Conservation (phyloP, 2,329 filamentous ascomycete genomes). For the Dothideomycetidae sp. region DNA sequence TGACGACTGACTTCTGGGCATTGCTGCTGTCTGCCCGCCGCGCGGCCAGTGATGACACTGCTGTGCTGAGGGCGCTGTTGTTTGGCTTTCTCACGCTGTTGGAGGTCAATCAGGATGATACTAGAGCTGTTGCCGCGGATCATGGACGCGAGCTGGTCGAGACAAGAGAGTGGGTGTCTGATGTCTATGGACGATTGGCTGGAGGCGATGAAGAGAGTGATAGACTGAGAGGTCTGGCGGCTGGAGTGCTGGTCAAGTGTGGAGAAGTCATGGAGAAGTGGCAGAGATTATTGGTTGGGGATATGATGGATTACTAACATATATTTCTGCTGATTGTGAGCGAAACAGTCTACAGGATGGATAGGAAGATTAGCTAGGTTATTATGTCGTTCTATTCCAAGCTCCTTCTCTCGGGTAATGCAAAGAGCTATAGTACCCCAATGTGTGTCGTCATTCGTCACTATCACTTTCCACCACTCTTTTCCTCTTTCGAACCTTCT, state of each 20-base stretch:
- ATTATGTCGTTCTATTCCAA: too few relatives aligned
- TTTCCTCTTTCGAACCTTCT: slow-evolving; percentile 2
- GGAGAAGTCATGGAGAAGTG: slow-evolving; percentile 73
- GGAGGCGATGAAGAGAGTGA: slow-evolving; percentile 51
- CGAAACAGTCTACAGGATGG: too few relatives aligned
- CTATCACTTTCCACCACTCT: slow-evolving; percentile 12
- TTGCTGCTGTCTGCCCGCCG: slow-evolving; percentile 61
- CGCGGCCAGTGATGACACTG: slow-evolving; percentile 28
- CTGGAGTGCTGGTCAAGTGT: slow-evolving; percentile 61
- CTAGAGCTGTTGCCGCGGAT: slow-evolving; percentile 56
- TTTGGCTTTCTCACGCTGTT: slow-evolving; percentile 67
- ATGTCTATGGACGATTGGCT: slow-evolving; percentile 48
- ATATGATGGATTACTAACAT: slow-evolving; percentile 30
- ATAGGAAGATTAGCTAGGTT: background rate
- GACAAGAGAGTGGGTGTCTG: slow-evolving; percentile 70
- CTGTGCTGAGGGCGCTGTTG: slow-evolving; percentile 59
- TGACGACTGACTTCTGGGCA: slow-evolving; percentile 74
- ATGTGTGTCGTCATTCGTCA: too few relatives aligned
- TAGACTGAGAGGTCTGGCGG: slow-evolving; percentile 63
- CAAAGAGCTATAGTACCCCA: too few relatives aligned
- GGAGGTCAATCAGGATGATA: slow-evolving; percentile 58
- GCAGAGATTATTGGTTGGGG: slow-evolving; percentile 61
- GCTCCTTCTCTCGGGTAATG: too few relatives aligned
- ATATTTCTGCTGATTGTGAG: too few relatives aligned
- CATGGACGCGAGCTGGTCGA: slow-evolving; percentile 69